Conservation (phyloP, 169 alveolate genomes). For the Besnoitia besnoiti region DNA sequence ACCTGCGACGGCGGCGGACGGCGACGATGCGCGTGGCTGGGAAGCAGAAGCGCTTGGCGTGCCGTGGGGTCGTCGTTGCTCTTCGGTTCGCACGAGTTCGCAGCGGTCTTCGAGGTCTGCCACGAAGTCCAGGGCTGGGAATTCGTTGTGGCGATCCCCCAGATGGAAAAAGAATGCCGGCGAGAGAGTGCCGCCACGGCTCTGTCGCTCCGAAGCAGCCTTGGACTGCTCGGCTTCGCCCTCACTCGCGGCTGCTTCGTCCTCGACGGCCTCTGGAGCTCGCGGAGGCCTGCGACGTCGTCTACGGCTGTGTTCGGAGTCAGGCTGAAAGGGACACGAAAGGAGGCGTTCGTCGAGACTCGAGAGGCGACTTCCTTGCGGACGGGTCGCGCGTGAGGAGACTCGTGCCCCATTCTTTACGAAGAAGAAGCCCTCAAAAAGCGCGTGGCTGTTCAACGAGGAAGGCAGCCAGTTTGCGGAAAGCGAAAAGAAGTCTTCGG, state of each 20-base stretch:
- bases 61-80: not conserved
- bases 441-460: not conserved
- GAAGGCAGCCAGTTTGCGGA: not conserved
- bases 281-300: too few relatives aligned
- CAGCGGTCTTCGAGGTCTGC: not conserved
- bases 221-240: not conserved
- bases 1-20: too few relatives aligned
- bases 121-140: not conserved
- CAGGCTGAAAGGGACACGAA: not conserved
- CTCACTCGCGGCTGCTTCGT: not conserved
- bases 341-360: not conserved
- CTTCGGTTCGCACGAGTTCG: not conserved
- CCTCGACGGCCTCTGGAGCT: too few relatives aligned
- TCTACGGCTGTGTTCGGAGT: too few relatives aligned
- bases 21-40: not conserved
- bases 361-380: not conserved
- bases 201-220: not conserved
- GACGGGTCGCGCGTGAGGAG: not conserved
- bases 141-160: not conserved
- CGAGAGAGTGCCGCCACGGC: not conserved
- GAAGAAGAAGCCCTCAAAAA: not conserved
- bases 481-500: not conserved
- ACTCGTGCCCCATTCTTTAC: not conserved
- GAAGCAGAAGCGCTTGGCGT: not conserved
- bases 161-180: constrained; percentile 8